Conservation (phyloP, 371 early-diverging fungal species). For the Lichtheimia corymbifera region DNA sequence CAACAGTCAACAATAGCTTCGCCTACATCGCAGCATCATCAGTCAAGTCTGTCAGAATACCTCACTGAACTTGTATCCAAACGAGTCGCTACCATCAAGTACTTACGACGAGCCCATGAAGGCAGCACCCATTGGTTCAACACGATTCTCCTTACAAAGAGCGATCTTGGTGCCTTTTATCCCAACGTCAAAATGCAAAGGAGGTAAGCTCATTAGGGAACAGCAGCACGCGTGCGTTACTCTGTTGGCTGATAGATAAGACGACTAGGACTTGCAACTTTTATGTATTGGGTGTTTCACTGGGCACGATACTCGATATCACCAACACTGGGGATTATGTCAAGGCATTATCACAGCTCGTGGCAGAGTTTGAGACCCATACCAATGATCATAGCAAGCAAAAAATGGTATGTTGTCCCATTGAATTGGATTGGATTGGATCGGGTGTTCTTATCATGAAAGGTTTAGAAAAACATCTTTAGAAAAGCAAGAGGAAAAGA, state of each 20-base stretch:
- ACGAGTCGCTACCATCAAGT: conserved; percentile 66
- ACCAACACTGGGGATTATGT: conserved; percentile 65
- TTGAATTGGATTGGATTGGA: no score
- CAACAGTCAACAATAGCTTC: not conserved
- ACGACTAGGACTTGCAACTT: conserved; percentile 51
- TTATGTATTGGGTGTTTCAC: conserved; percentile 64
- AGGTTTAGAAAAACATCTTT: conserved; percentile 54
- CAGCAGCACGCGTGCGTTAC: not conserved
- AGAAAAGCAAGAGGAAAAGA: conserved; percentile 52
- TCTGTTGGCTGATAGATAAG: not conserved
- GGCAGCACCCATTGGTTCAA: conserved; percentile 64
- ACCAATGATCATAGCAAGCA: conserved; percentile 53
- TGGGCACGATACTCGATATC: conserved; percentile 65
- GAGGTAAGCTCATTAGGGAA: conserved; percentile 24
- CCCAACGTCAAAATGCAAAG: conserved; percentile 44
- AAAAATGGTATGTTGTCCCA: conserved; percentile 45
- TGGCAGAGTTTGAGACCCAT: conserved; percentile 60
- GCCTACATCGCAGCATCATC: conserved; percentile 11
- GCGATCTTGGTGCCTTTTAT: conserved; percentile 46
- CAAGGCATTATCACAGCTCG: conserved; percentile 59
- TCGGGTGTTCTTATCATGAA: not conserved
- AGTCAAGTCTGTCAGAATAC: conserved; percentile 46
- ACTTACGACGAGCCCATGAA: conserved; percentile 59
- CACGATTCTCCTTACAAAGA: conserved; percentile 55
- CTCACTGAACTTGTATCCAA: conserved; percentile 64